Evolutionary conservation across 1,139 yeast species (phyloP).

Genomic region (Yarrowia galli): DNA sequence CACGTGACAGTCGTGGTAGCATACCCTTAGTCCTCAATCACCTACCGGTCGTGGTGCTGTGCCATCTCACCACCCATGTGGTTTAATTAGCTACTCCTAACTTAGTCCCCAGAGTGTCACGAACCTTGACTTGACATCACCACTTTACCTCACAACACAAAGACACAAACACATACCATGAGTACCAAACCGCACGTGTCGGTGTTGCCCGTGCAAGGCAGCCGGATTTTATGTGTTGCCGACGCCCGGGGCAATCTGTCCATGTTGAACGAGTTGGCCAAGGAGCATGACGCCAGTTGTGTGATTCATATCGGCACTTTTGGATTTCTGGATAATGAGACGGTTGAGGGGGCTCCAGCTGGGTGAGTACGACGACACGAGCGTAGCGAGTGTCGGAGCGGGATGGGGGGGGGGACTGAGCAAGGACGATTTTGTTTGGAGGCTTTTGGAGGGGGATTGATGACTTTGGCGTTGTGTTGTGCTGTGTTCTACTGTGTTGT

Average conservation of each 20-base stretch:
- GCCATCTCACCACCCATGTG: background rate
- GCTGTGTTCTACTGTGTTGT: background rate
- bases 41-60: too few relatives aligned
- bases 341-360: conserved; percentile 59
- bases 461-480: background rate
- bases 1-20: too few relatives aligned
- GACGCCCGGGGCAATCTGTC: conserved; percentile 63
- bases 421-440: too few relatives aligned
- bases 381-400: background rate
- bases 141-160: background rate
- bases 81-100: background rate
- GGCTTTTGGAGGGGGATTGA: background rate
- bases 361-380: conserved; percentile 41
- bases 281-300: conserved; percentile 56
- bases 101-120: conserved; percentile 11
- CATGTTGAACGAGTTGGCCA: conserved; percentile 58
- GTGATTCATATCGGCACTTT: conserved; percentile 80
- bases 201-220: conserved; percentile 45
- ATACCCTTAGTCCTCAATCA: too few relatives aligned
- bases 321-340: conserved; percentile 72
- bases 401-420: too few relatives aligned
- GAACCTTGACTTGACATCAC: conserved; percentile 6
- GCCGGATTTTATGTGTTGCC: conserved; percentile 60
- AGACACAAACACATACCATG: conserved; percentile 1
- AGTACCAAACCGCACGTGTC: conserved; percentile 27